Conservation (phyloP, 106 monocot genomes). For the Agapanthus africanus region DNA sequence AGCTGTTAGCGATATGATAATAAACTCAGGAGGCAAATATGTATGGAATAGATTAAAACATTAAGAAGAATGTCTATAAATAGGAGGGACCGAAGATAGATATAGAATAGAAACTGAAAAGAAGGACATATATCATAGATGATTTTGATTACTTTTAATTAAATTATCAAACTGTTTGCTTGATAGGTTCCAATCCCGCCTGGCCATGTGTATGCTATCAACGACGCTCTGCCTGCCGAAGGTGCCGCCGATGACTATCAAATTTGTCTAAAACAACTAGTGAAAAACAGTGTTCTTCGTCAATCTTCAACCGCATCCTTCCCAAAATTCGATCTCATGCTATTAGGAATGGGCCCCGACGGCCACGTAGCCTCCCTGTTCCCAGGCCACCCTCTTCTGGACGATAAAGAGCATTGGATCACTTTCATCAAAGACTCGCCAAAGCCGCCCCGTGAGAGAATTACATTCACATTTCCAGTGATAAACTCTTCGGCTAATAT, state of each 20-base stretch:
- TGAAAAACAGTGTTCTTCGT: conserved; percentile 20
- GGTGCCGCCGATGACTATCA: conserved; percentile 64
- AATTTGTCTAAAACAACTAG: conserved; percentile 33
- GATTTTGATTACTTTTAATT: too few relatives aligned
- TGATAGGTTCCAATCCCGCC: conserved; percentile 53
- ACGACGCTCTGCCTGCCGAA: conserved; percentile 39
- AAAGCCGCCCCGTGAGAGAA: conserved; percentile 61
- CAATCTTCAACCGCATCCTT: conserved; percentile 16
- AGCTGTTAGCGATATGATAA: not conserved
- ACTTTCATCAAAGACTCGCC: conserved; percentile 56
- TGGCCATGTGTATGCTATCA: conserved; percentile 44
- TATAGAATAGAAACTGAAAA: not conserved
- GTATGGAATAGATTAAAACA: not conserved
- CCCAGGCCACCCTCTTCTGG: conserved; percentile 44
- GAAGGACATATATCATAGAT: too few relatives aligned
- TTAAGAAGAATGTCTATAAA: not conserved
- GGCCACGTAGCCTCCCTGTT: conserved; percentile 63
- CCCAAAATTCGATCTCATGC: conserved; percentile 58
- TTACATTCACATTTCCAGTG: conserved; percentile 65
- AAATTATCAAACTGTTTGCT: too few relatives aligned
- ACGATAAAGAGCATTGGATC: conserved; percentile 40
- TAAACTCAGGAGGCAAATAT: not conserved
- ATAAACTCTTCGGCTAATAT: conserved; percentile 54
- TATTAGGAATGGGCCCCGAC: conserved; percentile 66
- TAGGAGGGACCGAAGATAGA: not conserved